These are phyloP conservation scores for Aaosphaeria pasadenensis DNA, from an alignment of 2,329 filamentous ascomycete species.

Conservation along the genomic window DNA sequence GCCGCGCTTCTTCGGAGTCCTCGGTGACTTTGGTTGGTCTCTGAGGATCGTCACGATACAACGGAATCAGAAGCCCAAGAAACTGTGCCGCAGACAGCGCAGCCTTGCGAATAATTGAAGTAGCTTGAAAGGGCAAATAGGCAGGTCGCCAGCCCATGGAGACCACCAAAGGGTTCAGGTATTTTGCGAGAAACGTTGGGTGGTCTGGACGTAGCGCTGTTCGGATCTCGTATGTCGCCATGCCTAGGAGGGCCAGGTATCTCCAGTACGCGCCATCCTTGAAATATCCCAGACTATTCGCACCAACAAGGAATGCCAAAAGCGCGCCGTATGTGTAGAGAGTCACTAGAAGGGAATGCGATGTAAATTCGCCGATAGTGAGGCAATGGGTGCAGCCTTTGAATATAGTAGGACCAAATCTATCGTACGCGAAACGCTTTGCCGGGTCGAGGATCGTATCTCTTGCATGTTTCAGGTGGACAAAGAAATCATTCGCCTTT, in stretches of 20 bases:
- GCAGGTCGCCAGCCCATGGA: conserved; percentile 50
- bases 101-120: conserved; percentile 71
- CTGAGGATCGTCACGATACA: conserved; percentile 30
- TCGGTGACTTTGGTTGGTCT: conserved; percentile 15
- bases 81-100: conserved; percentile 62
- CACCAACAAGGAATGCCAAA: conserved; percentile 24
- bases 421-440: conserved; percentile 80
- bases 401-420: conserved; percentile 69
- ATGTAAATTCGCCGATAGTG: conserved; percentile 71
- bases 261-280: conserved; percentile 43
- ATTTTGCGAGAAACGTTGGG: conserved; percentile 41
- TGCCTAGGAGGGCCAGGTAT: conserved; percentile 50
- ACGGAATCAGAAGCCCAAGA: conserved; percentile 30
- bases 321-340: conserved; percentile 26
- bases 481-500: conserved; percentile 58
- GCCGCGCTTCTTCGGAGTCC: conserved; percentile 30
- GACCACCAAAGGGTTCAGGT: conserved; percentile 48
- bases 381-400: conserved; percentile 53
- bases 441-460: conserved; percentile 82
- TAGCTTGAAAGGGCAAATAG: conserved; percentile 81
- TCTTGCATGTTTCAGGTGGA: conserved; percentile 77
- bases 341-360: conserved; percentile 54
- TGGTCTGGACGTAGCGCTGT: conserved; percentile 53
- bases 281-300: conserved; percentile 32
- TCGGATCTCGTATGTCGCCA: conserved; percentile 57